Conservation (phyloP, 352 stramenopile species). For the Thalassiosira allenii region DNA sequence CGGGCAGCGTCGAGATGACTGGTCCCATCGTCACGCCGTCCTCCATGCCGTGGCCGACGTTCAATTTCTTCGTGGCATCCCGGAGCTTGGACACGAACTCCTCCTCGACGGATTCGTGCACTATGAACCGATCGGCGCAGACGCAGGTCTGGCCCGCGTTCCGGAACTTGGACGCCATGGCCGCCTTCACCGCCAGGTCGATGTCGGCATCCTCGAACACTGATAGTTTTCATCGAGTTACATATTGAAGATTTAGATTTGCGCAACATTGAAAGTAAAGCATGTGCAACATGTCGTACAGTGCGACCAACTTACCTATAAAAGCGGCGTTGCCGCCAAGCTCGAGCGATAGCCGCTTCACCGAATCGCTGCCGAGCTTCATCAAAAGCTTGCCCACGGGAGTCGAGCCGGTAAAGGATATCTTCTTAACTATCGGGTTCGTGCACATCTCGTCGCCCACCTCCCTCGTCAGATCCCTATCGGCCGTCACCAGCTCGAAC, state of each 20-base stretch:
- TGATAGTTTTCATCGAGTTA: not conserved
- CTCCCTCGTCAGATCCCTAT: slow-evolving; percentile 56
- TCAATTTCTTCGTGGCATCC: slow-evolving; percentile 76
- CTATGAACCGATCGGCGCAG: slow-evolving; percentile 91
- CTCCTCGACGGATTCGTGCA: slow-evolving; percentile 93
- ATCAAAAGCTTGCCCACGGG: slow-evolving; percentile 88
- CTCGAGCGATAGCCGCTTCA: slow-evolving; percentile 89
- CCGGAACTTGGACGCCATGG: slow-evolving; percentile 88
- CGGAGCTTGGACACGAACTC: slow-evolving; percentile 89
- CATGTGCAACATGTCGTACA: no score
- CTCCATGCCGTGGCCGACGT: slow-evolving; percentile 90
- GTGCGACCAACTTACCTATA: slow-evolving; percentile 53
- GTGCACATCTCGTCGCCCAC: slow-evolving; percentile 77
- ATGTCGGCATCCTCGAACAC: slow-evolving; percentile 90
- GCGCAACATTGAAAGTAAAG: no score
- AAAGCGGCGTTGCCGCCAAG: slow-evolving; percentile 90
- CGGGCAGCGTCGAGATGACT: slow-evolving; percentile 92
- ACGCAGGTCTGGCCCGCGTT: slow-evolving; percentile 89
- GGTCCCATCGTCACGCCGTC: slow-evolving; percentile 89
- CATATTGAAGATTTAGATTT: no score
- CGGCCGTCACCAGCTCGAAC: slow-evolving; percentile 76
- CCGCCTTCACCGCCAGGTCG: slow-evolving; percentile 81
- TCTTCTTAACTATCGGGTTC: slow-evolving; percentile 86
- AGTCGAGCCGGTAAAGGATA: slow-evolving; percentile 92
- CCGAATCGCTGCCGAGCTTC: slow-evolving; percentile 70